Base-by-base conservation (phyloP, 1,284 basidiomycete genomes). In the Puccinia brachypodii region DNA sequence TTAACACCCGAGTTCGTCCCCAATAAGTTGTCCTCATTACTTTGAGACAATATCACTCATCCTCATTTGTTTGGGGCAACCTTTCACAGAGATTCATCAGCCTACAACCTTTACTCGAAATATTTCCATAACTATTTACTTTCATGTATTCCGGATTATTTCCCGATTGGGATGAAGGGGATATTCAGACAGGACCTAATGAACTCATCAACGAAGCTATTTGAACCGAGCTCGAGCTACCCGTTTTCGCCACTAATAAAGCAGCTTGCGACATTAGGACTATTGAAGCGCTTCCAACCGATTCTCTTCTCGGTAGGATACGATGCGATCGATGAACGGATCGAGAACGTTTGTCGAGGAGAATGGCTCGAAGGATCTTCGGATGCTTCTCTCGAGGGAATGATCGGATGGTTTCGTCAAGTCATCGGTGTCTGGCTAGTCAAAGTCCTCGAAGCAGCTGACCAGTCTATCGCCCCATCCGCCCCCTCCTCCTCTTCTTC, bases 261-360 rank as follows among this genome's bases (percentile, higher is more conserved):
- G 6, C 85, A 87, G 56, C 91, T 95, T 68, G 91, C 92, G 76
- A 88, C 89, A 1, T 89, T 97, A 0, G 93, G 93, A 1, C 88
- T 96, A 16, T 88, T 94, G 40, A 93, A 95, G 82, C 90, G 94
- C 40, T 96, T 94, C 85, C 93, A 95, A 83, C 91, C 91, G 1
- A 90, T 94, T 75, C 90, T 97, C 36, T 91, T 92, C 38, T 91
- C 91, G 80, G 92, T 95, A 1, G 92, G 93, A 42, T 94, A 94
- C 84, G 92, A 93, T 84, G 91, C 91, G 83, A 95, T 97, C 82
- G 93, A 95, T 84, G 86, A 88, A 8, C 89, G 93, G 76, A 91
- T 95, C 0, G 83, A 89, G 71, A 89, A 89, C 82, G 90, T 89
- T 8, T 94, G 93, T 84, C 87, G 88, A 1, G 90, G 90, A 1